Conservation (phyloP, 2,329 filamentous ascomycete genomes). For the Cadophora sp. region DNA sequence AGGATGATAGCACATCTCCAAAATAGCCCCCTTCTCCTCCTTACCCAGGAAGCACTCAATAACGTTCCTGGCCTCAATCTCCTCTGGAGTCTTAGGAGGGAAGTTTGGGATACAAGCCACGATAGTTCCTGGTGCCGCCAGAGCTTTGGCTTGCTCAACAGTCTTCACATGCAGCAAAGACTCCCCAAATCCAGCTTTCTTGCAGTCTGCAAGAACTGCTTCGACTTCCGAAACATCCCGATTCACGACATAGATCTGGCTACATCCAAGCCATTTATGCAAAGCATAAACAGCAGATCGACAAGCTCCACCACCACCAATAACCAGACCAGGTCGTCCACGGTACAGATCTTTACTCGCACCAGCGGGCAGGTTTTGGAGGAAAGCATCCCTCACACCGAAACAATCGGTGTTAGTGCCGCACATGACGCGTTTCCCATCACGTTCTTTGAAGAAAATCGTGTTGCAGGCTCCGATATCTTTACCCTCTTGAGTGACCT, state of each 20-base stretch:
- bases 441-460: constrained; percentile 59
- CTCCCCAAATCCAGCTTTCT: constrained; percentile 31
- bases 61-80: constrained; percentile 34
- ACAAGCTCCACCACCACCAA: constrained; percentile 72
- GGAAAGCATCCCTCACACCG: constrained; percentile 66
- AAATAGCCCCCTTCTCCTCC: constrained; percentile 35
- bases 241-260: constrained; percentile 37
- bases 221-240: constrained; percentile 32
- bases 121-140: constrained; percentile 29
- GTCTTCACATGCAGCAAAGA: constrained; percentile 33
- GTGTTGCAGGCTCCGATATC: constrained; percentile 82
- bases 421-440: constrained; percentile 28
- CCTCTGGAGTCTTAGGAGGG: constrained; percentile 32
- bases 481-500: constrained; percentile 72
- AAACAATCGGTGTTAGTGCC: constrained; percentile 83
- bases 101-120: constrained; percentile 37
- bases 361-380: constrained; percentile 52
- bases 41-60: constrained; percentile 33
- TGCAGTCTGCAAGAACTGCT: constrained; percentile 32
- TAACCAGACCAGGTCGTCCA: constrained; percentile 67
- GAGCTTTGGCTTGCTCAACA: constrained; percentile 27
- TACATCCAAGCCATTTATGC: constrained; percentile 30
- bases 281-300: constrained; percentile 75
- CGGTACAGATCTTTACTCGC: constrained; percentile 27
- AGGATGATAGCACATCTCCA: constrained; percentile 41